Base-by-base conservation (phyloP, 2,329 filamentous ascomycete genomes). In the Cladosporium sp. region DNA sequence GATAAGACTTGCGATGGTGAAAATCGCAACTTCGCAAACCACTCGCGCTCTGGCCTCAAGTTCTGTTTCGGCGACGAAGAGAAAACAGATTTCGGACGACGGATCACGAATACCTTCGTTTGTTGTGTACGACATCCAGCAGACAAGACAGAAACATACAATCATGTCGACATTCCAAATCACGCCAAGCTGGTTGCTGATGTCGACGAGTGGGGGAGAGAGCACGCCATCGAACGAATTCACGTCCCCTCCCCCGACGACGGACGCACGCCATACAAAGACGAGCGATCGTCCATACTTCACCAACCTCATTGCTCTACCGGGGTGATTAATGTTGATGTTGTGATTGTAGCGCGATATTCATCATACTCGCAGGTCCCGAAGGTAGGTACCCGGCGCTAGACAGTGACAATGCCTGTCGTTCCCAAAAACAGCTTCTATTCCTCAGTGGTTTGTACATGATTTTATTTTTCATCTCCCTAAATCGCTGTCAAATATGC, bases 221-320 rank as follows among this genome's bases (percentile, higher is more conserved):
- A 47, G 43, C 43, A 47, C 43, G 43, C 43, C 30, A 47, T 47
- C 43, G 32, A 27, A 7, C n/a, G n/a, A n/a, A n/a, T n/a, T n/a
- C n/a, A n/a, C n/a, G n/a, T 47, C 32, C 24, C 20, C 32, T 47
- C 20, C 32, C 34, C 43, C 34, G 20, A 32, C n/a, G n/a, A n/a
- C n/a, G n/a, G n/a, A n/a, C 43, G 43, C 43, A 47, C 43, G 43
- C 43, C 34, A 47, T 47, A 38, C 15, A 2, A n/a, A 8, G n/a
- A 15, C 43, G 9, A n/a, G 15, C 20, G 19, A 38, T 29, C 8
- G 15, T 13, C 34, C 18, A 19, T 20, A 47, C 20, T n/a, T 18
- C 32, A 18, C 22, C 22, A 9, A 27, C 9, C 9, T 34, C 32
- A 22, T 19, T 32, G 36, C 18, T 38, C 30, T 38, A 24, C 32